These are phyloP conservation scores for Curvularia hawaiiensis DNA, from an alignment of 2,329 filamentous ascomycete genomes.

Conservation along the genomic window DNA sequence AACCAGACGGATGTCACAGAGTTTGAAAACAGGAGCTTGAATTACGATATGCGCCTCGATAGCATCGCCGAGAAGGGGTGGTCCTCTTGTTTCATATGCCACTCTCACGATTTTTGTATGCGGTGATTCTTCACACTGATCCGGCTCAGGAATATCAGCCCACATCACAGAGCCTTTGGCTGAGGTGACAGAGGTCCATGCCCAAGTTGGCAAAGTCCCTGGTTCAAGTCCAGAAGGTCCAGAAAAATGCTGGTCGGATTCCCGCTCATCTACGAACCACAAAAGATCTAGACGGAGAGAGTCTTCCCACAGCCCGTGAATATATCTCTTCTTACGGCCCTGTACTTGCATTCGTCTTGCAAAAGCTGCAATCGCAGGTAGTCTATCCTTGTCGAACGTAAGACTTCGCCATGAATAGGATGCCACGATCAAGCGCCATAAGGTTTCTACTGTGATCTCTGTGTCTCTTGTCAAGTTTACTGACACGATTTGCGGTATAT, in stretches of 20 bases:
- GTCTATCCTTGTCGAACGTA: background rate
- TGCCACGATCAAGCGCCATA: background rate
- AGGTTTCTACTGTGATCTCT: no score
- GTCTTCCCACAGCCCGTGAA: background rate
- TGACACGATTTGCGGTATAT: background rate
- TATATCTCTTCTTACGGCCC: background rate
- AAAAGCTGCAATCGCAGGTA: conserved; percentile 2
- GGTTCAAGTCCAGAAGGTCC: no score
- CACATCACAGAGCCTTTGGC: background rate
- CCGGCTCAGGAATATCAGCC: background rate
- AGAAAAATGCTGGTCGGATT: no score
- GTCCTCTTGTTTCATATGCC: background rate
- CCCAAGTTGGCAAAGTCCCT: background rate
- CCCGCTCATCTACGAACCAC: background rate
- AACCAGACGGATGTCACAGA: background rate
- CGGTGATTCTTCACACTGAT: background rate
- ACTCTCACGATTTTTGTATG: background rate
- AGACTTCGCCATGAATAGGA: background rate
- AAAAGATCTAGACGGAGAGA: background rate
- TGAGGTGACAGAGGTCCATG: background rate
- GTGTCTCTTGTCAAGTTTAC: background rate
- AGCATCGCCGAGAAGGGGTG: background rate
- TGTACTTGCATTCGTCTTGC: background rate
- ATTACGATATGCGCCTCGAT: background rate
- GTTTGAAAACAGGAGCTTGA: background rate